phyloP scores from a whole-genome alignment of 148 eudicot genomes.

The Arctostaphylos glauca region DNA sequence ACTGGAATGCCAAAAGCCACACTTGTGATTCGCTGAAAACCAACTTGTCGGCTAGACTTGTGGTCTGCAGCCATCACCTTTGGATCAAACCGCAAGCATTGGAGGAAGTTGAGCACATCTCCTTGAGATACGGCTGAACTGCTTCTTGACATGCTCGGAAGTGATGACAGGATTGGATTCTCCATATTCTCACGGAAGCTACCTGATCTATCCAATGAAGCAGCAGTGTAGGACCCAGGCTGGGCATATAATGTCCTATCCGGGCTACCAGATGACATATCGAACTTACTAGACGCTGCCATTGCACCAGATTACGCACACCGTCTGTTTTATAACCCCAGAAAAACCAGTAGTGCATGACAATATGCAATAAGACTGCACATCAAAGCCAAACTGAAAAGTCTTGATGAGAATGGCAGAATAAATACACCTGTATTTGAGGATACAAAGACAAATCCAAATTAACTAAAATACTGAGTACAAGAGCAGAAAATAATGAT shows the following conservation, averaged over 20 bases:
- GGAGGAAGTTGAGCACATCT: conserved; percentile 51
- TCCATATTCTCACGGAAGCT: conserved; percentile 67
- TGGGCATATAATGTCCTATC: conserved; percentile 50
- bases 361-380: conserved; percentile 29
- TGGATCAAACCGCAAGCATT: conserved; percentile 59
- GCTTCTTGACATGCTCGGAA: conserved; percentile 67
- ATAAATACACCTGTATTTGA: conserved; percentile 17
- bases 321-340: conserved; percentile 32
- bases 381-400: conserved; percentile 31
- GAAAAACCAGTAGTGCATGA: conserved; percentile 47
- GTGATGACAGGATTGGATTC: conserved; percentile 49
- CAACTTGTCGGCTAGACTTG: conserved; percentile 46
- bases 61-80: conserved; percentile 38
- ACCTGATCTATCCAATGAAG: conserved; percentile 57
- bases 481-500: neutral
- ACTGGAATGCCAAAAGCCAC: conserved; percentile 45
- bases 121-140: conserved; percentile 45
- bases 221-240: conserved; percentile 45
- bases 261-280: conserved; percentile 52
- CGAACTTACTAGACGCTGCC: conserved; percentile 67
- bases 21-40: conserved; percentile 41
- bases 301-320: conserved; percentile 42
- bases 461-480: neutral
- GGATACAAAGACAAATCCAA: conserved; percentile 1
- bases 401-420: neutral